phyloP scores from a whole-genome alignment of 2,329 filamentous ascomycete species.

The Colletotrichum camelliae region DNA sequence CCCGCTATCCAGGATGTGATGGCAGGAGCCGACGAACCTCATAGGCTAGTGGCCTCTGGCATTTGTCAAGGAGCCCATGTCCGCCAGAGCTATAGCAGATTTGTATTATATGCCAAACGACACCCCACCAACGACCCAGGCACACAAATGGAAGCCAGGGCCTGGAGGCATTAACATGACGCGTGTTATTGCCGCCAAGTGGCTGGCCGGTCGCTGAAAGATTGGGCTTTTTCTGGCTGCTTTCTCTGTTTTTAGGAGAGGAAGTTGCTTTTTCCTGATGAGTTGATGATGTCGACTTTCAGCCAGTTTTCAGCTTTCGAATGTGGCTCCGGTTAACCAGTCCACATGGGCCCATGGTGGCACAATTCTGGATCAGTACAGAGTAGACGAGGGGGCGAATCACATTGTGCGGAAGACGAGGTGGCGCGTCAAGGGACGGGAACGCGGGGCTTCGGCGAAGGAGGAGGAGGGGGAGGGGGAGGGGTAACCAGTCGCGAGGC shows the following conservation, averaged over 20 bases:
- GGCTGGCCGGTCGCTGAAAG: neutral
- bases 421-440: conserved; percentile 3
- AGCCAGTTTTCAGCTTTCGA: neutral
- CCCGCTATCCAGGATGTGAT: neutral
- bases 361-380: neutral
- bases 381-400: neutral
- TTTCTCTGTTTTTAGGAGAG: neutral
- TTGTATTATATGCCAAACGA: conserved; percentile 26
- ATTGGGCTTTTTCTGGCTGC: neutral
- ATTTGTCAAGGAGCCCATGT: conserved; percentile 14
- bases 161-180: conserved; percentile 29
- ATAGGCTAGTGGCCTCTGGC: neutral
- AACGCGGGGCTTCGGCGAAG: neutral
- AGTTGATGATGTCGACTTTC: neutral
- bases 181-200: conserved; percentile 22
- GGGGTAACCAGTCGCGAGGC: conserved; percentile 1
- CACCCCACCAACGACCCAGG: neutral
- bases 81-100: conserved; percentile 12
- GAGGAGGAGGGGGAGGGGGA: neutral
- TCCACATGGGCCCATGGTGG: conserved; percentile 1
- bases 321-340: neutral
- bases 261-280: neutral
- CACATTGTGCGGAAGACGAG: conserved; percentile 3
- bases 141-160: conserved; percentile 3
- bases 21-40: conserved; percentile 15